Conservation (phyloP, 305 asterid genomes). For the Fraxinus baroniana region DNA sequence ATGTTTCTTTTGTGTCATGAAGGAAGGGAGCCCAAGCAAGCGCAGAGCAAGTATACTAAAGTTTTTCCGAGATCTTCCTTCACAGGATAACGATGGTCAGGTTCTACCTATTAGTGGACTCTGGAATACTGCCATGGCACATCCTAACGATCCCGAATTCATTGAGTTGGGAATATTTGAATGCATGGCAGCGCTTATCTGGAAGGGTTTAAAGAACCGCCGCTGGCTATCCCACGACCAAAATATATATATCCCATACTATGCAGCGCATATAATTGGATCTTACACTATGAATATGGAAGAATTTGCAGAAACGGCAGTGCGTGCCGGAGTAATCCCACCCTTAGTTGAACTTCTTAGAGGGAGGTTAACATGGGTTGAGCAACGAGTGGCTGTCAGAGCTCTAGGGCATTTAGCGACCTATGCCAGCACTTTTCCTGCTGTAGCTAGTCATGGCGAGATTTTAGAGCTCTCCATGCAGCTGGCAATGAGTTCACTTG, state of each 20-base stretch:
- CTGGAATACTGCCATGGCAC: conserved; percentile 99
- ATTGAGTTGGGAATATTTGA: conserved; percentile 90
- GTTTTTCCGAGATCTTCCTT: conserved; percentile 89
- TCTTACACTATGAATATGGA: conserved; percentile 99
- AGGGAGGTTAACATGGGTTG: conserved; percentile 96
- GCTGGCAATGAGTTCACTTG: conserved; percentile 81
- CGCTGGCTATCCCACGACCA: conserved; percentile 98
- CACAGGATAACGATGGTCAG: conserved; percentile 96
- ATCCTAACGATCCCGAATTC: conserved; percentile 96
- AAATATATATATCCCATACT: conserved; percentile 90
- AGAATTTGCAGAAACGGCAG: conserved; percentile 83
- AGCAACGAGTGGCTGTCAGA: conserved; percentile 93
- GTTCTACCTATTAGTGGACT: conserved; percentile 98
- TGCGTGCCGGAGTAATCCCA: conserved; percentile 76
- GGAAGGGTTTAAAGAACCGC: conserved; percentile 93
- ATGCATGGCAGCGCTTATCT: conserved; percentile 89
- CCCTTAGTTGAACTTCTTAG: conserved; percentile 86
- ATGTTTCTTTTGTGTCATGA: conserved; percentile 81
- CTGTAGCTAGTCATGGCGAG: conserved; percentile 78
- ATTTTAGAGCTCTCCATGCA: conserved; percentile 93
- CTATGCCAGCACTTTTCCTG: conserved; percentile 65
- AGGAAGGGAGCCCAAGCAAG: conserved; percentile 85
- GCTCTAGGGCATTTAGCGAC: conserved; percentile 97
- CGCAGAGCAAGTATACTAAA: conserved; percentile 79
- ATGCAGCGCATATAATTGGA: conserved; percentile 94